Evolutionary conservation across 768 basidiomycete species (phyloP).

Genomic region (Udeniomyces megalosporus): DNA sequence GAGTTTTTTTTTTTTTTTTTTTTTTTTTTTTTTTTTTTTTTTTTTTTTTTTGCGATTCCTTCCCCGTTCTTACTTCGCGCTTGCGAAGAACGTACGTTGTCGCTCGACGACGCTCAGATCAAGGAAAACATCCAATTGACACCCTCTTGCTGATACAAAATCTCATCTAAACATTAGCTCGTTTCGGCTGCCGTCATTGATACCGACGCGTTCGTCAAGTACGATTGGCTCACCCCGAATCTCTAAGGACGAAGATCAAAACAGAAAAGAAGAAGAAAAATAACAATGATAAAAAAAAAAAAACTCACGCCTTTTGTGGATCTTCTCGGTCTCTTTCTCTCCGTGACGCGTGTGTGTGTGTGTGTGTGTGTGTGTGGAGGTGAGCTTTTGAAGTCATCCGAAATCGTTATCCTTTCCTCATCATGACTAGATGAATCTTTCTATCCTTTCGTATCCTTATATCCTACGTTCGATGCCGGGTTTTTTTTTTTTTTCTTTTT

Average conservation of each 20-base stretch:
- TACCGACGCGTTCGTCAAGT: no score
- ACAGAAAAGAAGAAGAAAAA: background rate
- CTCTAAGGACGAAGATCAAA: constrained; percentile 36
- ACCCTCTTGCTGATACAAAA: constrained; percentile 49
- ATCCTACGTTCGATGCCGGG: constrained; percentile 13
- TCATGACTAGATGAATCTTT: no score
- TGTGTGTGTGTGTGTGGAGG: no score
- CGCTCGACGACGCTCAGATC: constrained; percentile 55
- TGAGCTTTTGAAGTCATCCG: no score
- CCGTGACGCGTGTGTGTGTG: no score
- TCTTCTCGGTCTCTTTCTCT: background rate
- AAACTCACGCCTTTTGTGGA: no score
- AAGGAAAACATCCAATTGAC: constrained; percentile 56
- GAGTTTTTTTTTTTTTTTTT: background rate
- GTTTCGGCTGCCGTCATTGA: no score
- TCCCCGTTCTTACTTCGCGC: no score
- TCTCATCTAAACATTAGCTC: no score
- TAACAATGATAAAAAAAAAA: no score
- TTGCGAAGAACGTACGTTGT: no score
- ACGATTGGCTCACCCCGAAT: constrained; percentile 48
- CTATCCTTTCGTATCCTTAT: background rate
- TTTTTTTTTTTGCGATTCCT: constrained; percentile 56
- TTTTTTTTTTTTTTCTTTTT: constrained; percentile 19
- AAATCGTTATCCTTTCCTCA: background rate
- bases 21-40: constrained; percentile 41